Conservation (phyloP, 768 basidiomycete genomes). For the Suillus luteus region DNA sequence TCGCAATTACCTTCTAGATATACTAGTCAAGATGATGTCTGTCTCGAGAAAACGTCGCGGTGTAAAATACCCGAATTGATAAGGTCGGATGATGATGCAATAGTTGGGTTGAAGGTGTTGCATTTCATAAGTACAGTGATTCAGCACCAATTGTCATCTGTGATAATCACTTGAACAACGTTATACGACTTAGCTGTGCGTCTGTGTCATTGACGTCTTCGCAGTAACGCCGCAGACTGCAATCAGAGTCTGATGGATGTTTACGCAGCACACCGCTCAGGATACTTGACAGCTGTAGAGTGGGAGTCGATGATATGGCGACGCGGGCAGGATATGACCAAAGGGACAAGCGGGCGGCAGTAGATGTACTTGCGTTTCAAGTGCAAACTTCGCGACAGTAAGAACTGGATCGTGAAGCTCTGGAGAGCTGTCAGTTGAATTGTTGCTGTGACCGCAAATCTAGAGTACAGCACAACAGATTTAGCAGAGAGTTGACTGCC, state of each 20-base stretch:
- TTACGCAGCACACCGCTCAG: background rate
- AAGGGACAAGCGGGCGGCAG: background rate
- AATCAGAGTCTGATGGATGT: background rate
- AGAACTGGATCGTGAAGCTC: no score
- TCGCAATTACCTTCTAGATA: background rate
- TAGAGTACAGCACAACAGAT: slow-evolving; percentile 7
- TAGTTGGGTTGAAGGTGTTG: background rate
- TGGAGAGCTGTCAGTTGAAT: no score
- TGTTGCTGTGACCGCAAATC: slow-evolving; percentile 9
- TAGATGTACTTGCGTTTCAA: background rate
- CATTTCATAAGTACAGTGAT: background rate
- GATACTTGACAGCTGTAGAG: background rate
- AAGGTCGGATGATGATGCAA: background rate
- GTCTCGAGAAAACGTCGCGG: background rate
- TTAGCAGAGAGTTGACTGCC: slow-evolving; percentile 15
- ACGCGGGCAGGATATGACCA: no score
- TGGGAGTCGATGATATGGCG: background rate
- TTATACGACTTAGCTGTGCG: background rate
- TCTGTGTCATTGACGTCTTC: background rate
- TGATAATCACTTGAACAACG: background rate
- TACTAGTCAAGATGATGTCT: background rate
- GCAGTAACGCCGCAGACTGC: background rate
- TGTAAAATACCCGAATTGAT: background rate
- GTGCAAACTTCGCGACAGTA: background rate
- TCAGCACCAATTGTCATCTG: background rate